These are phyloP conservation scores for Boletus patriciae DNA, from an alignment of 768 basidiomycete species.

Conservation along the genomic window DNA sequence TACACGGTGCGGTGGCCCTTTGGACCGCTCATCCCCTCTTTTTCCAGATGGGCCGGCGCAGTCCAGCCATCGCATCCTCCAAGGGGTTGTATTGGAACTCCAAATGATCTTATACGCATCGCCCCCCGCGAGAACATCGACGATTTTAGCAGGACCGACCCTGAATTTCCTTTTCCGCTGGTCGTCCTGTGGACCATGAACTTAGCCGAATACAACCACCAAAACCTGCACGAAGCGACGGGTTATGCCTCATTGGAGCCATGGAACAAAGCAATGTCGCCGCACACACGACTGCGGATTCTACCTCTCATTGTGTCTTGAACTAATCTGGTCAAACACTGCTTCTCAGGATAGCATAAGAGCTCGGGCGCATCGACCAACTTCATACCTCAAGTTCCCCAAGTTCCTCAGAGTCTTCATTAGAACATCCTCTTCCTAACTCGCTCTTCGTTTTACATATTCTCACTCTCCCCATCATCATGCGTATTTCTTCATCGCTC, in stretches of 20 bases:
- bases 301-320: not conserved
- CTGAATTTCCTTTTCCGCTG: too few relatives aligned
- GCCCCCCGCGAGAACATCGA: too few relatives aligned
- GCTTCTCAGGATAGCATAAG: slow-evolving; percentile 7
- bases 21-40: not conserved
- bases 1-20: not conserved
- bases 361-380: not conserved
- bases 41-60: not conserved
- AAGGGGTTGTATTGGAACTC: too few relatives aligned
- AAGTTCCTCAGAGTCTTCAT: not conserved
- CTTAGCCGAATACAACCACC: not conserved
- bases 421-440: not conserved
- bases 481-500: slow-evolving; percentile 8
- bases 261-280: not conserved
- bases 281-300: slow-evolving; percentile 9
- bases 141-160: too few relatives aligned
- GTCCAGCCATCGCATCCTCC: not conserved
- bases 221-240: not conserved
- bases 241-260: not conserved
- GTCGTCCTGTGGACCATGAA: too few relatives aligned
- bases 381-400: not conserved
- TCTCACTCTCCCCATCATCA: not conserved
- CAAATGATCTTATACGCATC: too few relatives aligned
- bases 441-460: not conserved
- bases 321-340: not conserved